Evolutionary conservation across 352 stramenopile genomes (phyloP), one percentile per base, ranked within the genome.

Genomic region (Globisporangium echinulatum): DNA sequence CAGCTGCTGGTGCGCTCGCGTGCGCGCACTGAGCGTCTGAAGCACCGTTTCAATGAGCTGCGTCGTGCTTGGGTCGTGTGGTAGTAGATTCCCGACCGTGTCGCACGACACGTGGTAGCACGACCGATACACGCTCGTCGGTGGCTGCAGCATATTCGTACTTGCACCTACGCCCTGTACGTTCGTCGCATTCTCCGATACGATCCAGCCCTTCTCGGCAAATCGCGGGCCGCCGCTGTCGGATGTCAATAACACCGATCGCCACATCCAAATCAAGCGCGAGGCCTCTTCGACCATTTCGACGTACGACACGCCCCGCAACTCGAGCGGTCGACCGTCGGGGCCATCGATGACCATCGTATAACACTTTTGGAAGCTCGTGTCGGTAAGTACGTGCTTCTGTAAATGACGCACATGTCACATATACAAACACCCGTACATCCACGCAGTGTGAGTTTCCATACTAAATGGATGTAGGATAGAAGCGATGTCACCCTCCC

Each of bases 31-130:
- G n/a, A 63, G 52, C 25, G 58, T 58, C 13, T 36, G 42, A 25
- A 58, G 9, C 1, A 63, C 58, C 3, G 8, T 25, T n/a, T 63
- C 52, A 36, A 60, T 51, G 10, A 64, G 51, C n/a, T 5, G 38
- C 13, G 10, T 57, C 49, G 15, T 51, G 5, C 17, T 15, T 4
- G 36, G 10, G 13, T 56, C 53, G 42, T 17, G 49, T n/a, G 51
- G 25, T 3, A 40, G 15, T 4, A 38, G 4, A 15, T 39, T 6
- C 0, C 42, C 49, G 15, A 7, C 14, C 58, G 58, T 53, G 5
- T 65, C 59, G 33, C 52, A 58, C 19, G 51, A 65, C 17, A 43
- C 54, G 15, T 60, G 59, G 54, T 65, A 65, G 33, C 38, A 59
- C n/a, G 44, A 52, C 9, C 47, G 59, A 15, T 52, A 60, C 3